These are phyloP conservation scores for Tuber indicum DNA, from an alignment of 495 filamentous ascomycete genomes.

Conservation along the genomic window DNA sequence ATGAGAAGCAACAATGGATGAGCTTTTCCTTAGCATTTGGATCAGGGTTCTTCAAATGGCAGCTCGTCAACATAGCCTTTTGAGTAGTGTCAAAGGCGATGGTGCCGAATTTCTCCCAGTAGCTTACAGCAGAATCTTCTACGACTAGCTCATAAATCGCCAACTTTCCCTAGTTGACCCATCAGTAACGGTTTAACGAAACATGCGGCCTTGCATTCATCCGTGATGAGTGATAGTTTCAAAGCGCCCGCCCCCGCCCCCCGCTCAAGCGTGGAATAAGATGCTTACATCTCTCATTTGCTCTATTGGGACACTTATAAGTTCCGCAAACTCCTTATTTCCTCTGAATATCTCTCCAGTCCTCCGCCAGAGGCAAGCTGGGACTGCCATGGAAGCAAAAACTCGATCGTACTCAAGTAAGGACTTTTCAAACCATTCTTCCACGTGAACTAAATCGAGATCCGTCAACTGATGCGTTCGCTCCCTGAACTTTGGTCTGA, in stretches of 20 bases:
- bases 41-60: conserved; percentile 79
- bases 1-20: conserved; percentile 93
- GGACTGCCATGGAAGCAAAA: conserved; percentile 98
- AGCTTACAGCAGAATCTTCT: conserved; percentile 88
- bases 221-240: not conserved
- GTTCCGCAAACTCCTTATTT: conserved; percentile 97
- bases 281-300: conserved; percentile 70
- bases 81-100: conserved; percentile 96
- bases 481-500: conserved; percentile 91
- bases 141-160: conserved; percentile 92
- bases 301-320: conserved; percentile 90
- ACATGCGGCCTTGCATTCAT: not conserved
- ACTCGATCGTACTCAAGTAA: conserved; percentile 97
- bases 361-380: conserved; percentile 93
- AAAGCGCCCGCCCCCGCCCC: conserved; percentile 43
- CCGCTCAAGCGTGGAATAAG: conserved; percentile 34
- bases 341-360: conserved; percentile 97
- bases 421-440: conserved; percentile 96
- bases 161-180: conserved; percentile 69
- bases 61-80: conserved; percentile 93
- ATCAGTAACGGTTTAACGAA: conserved; percentile 7
- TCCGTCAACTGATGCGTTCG: conserved; percentile 86
- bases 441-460: conserved; percentile 83
- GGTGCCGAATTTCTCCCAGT: conserved; percentile 99
- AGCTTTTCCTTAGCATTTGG: conserved; percentile 62